Percentiles rank a stretch among this genome's conserved stretches.
Conservation (phyloP, 1,284 basidiomycete species). For the Ustilago nuda region DNA sequence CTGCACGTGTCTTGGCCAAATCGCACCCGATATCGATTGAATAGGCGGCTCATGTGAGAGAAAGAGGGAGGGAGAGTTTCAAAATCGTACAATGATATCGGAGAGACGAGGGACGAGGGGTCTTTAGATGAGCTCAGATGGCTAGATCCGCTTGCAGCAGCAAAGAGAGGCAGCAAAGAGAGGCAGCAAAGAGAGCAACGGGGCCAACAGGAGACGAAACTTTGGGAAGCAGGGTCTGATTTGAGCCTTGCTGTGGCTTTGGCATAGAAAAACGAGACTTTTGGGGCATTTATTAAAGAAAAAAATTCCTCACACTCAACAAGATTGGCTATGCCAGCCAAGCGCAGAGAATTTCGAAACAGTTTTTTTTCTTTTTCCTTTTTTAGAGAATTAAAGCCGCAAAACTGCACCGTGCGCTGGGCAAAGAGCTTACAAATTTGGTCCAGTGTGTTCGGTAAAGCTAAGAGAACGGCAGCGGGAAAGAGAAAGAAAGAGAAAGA, state of each 20-base stretch:
- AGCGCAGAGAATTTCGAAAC: not conserved
- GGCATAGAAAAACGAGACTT: not conserved
- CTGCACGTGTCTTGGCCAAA: not conserved
- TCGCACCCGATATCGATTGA: conserved; percentile 9
- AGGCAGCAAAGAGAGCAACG: not conserved
- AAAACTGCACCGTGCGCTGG: too few species aligned
- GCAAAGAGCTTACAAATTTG: not conserved
- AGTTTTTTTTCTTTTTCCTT: not conserved
- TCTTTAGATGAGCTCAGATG: conserved; percentile 1
- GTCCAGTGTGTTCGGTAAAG: too few species aligned
- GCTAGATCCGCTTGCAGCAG: conserved; percentile 10
- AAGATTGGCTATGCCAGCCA: not conserved
- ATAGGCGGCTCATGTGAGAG: not conserved
- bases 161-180: not conserved
- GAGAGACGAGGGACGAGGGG: conserved; percentile 10
- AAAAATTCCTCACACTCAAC: not conserved
- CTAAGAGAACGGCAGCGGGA: not conserved
- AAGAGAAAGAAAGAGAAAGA: not conserved
- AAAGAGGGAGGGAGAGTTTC: not conserved
- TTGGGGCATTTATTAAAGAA: conserved; percentile 2
- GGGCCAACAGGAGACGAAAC: conserved; percentile 3
- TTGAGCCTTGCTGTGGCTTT: not conserved
- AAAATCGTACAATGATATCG: not conserved
- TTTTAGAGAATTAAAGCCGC: conserved; percentile 4
- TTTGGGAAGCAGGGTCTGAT: conserved; percentile 14